These are phyloP conservation scores for Pleurotus cornucopiae DNA, from an alignment of 768 basidiomycete species.

Conservation along the genomic window DNA sequence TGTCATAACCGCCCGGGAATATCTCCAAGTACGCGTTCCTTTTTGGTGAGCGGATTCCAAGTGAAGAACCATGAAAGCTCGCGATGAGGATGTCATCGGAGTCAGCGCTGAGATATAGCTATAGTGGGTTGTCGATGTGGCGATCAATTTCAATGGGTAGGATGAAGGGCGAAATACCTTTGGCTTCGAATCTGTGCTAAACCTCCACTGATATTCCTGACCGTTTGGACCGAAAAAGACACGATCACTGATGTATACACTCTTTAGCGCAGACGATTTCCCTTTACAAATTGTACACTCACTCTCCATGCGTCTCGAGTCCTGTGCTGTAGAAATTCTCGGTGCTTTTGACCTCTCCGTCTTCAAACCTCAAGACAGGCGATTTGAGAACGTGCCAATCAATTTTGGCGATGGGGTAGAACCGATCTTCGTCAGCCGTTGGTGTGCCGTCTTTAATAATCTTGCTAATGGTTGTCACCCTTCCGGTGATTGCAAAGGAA, in stretches of 20 bases:
- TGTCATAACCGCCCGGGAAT: slow-evolving; percentile 18
- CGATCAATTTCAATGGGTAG: neutral
- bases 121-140: neutral
- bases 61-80: slow-evolving; percentile 12
- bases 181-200: neutral
- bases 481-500: no score
- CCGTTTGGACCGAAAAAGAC: no score
- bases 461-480: no score
- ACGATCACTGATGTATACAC: no score
- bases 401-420: no score
- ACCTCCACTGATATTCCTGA: slow-evolving; percentile 5
- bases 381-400: no score
- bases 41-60: slow-evolving; percentile 11
- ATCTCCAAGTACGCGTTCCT: slow-evolving; percentile 18
- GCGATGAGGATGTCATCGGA: slow-evolving; percentile 15
- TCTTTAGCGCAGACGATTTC: no score
- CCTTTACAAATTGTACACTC: neutral
- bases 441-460: no score
- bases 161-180: neutral
- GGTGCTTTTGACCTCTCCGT: no score
- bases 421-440: no score
- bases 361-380: no score
- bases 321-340: neutral
- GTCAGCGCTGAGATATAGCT: slow-evolving; percentile 18
- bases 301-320: neutral